Base-by-base conservation (phyloP, 108 stramenopile genomes). In the Fragilaria crotonensis region DNA sequence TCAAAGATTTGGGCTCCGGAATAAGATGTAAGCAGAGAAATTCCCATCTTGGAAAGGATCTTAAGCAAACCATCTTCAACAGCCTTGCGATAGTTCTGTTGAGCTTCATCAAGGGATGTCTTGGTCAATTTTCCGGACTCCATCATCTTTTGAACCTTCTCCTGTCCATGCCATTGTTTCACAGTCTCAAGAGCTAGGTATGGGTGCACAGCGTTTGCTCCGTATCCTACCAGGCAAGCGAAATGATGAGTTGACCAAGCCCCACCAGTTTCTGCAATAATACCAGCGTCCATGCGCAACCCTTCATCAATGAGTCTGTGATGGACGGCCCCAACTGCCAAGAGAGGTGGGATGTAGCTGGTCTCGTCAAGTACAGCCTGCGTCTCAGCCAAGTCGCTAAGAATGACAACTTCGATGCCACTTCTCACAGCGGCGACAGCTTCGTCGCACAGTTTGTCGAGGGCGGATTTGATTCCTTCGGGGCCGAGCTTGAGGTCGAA, bases 1-100 rank as follows among this genome's bases (percentile, higher is more conserved):
- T 98, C 97, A 54, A 98, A 98, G 52, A 96, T 95, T 78, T 96
- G 95, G 9, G 95, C 95, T 28, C 95, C 95, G 22, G 86, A 74
- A 66, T 96, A 96, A 1, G 90, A 92, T 21, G 93, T 78, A n/a
- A 96, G 77, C 7, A 94, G 70, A n/a, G 84, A 84, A 62, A 96
- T 96, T 47, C 95, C 95, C 81, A 96, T 96, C 76, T 96, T 96
- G 31, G 86, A 88, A 66, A 96, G 72, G 61, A 95, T 93, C 76
- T 96, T 96, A 52, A 96, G 74, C 31, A 98, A 62, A 51, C 97
- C 97, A 57, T 87, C 79, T 49, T 94, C 92, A 4, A 96, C 76
- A 26, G 94, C 87, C 57, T 64, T 67, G 57, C 95, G 87, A 78
- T 95, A 96, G 70, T 93, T 94, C 57, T 83, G 84, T 66, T 96